Evolutionary conservation across 371 early-diverging fungal species (phyloP), one percentile per base, ranked within the genome.

Genomic region (Apophysomyces trapeziformis): DNA sequence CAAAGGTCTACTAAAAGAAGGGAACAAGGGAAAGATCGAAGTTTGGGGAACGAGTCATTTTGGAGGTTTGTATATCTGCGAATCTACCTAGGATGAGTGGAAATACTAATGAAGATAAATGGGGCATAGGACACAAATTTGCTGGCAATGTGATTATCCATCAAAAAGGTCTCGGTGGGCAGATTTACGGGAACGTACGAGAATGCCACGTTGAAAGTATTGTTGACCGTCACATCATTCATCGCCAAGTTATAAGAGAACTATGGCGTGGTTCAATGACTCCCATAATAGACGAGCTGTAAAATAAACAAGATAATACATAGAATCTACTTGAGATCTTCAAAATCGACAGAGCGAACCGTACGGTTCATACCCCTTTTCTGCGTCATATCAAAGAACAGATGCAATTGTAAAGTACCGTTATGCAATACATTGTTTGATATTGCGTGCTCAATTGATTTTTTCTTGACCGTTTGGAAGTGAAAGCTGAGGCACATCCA

Each of bases 61-160:
- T 74, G 83, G 83, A 67, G 83, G 81, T 78, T 71, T 63, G 38
- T 7, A 44, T 26, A 2, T 2, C 32, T 26, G 1, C 32, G 32
- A 26, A 26, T 26, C 32, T 26, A 26, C 32, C 32, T 26, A 26
- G 32, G 32, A 26, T 26, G 32, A 26, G 3, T 26, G 32, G 32
- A 26, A 3, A 26, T 26, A 26, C 32, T 26, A 26, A 18, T 39
- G n/a, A 26, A 14, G 6, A 43, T 57, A 54, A 14, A 13, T 13
- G 38, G 35, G n/a, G 7, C 12, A 45, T 68, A 81, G 82, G 83
- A 5, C 84, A 83, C 59, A 76, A 75, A 67, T 83, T 74, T 74
- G 84, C 84, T 46, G 84, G 84, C 54, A 80, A 80, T 62, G 35
- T 83, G 11, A 78, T 83, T 35, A 79, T 83, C 45, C 84, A 83